Base-by-base conservation (phyloP, 2,329 filamentous ascomycete genomes). In the Cladosporium sp. region DNA sequence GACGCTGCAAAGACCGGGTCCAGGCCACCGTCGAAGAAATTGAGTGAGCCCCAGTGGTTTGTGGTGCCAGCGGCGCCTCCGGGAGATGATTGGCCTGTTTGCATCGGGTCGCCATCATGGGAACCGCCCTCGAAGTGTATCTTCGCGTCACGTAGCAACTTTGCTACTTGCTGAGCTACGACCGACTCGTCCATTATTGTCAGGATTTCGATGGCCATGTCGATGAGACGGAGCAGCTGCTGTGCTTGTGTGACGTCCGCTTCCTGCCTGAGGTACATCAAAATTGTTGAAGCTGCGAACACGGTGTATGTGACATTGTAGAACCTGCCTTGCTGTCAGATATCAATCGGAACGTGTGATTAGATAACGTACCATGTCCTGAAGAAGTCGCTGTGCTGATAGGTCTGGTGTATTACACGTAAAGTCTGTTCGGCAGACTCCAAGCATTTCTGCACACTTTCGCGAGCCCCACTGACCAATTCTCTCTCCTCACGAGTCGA, bases 251-350 rank as follows among this genome's bases (percentile, higher is more conserved):
- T 53, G 16, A 26, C 8, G 26, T 53, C 49, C 49, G 49, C 49
- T 53, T 53, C 49, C 30, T 53, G 49, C 28, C 49, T 53, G 14
- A 53, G 49, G 16, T 28, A 53, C 49, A 53, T 53, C 14, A 53
- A 16, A 11, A 53, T 53, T 13, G 49, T 53, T n/a, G 49, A 53
- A 18, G 49, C 49, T 28, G 49, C 49, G 7, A 53, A 53, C 16
- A 53, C 49, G 16, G 49, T 53, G 49, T 53, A 53, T 11, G 49
- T 53, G 49, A 53, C 49, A 28, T 53, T 53, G 49, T 53, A 53
- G 26, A 53, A 53, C 49, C 49, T 53, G 49, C 1, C 25, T 32
- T 53, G 16, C 6, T 21, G 49, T 53, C 26, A 53, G 49, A 18
- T 4, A 18, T 4, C 7, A 4, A 18, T 18, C 5, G 5, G 0